Conservation (phyloP, 352 stramenopile genomes). For the Globisporangium alternatum region DNA sequence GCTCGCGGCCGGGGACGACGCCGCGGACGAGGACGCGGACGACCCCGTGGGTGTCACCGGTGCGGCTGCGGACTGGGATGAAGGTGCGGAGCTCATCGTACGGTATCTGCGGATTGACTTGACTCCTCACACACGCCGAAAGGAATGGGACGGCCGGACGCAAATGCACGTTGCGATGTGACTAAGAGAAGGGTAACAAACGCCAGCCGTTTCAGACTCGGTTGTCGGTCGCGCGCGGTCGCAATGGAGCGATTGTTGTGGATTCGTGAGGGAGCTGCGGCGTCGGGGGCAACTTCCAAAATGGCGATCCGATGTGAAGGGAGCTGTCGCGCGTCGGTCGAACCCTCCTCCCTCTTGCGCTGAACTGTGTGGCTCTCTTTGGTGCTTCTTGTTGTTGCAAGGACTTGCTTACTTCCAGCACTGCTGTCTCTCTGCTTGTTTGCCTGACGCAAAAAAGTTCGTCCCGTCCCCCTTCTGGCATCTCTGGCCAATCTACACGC, state of each 20-base stretch:
- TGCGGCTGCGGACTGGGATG: background rate
- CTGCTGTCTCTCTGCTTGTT: background rate
- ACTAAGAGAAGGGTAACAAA: background rate
- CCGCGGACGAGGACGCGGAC: conserved; percentile 13
- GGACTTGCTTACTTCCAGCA: conserved; percentile 3
- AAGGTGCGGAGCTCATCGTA: background rate
- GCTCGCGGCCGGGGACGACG: conserved; percentile 16
- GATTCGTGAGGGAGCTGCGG: conserved; percentile 21
- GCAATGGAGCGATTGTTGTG: conserved; percentile 15
- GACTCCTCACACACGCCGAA: no score
- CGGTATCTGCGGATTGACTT: background rate
- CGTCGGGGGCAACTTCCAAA: conserved; percentile 53
- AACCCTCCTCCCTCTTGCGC: conserved; percentile 21
- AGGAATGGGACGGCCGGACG: background rate
- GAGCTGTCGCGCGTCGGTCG: conserved; percentile 39
- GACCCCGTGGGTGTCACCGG: conserved; percentile 12
- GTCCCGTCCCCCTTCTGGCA: conserved; percentile 2
- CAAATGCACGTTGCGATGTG: conserved; percentile 12
- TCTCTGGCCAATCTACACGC: background rate
- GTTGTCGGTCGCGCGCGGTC: conserved; percentile 3
- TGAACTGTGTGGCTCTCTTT: conserved; percentile 19
- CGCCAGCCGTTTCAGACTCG: conserved; percentile 12
- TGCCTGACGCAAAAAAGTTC: background rate
- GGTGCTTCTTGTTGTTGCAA: background rate
- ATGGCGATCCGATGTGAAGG: conserved; percentile 39